Percentiles rank a stretch among this genome's conserved stretches.
Evolutionary conservation across 371 early-diverging fungal species (phyloP).

Genomic region (Mucor indicus): DNA sequence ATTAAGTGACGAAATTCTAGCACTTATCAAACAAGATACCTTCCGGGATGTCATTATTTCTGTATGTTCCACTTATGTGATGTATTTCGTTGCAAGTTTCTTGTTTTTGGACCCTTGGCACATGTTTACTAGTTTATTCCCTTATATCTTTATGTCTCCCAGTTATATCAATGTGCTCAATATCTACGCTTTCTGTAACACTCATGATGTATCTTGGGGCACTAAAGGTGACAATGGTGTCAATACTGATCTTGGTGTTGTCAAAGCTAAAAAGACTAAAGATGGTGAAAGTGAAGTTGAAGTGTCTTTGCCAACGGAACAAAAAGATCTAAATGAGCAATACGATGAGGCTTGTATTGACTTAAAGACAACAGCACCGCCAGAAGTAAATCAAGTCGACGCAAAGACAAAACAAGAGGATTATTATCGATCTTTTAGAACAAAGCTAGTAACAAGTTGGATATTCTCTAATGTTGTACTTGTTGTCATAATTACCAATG

Average conservation of each 20-base stretch:
- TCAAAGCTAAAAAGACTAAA: constrained; percentile 53
- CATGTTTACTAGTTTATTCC: constrained; percentile 59
- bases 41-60: constrained; percentile 53
- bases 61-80: constrained; percentile 50
- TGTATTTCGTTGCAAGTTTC: constrained; percentile 52
- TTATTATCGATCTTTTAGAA: constrained; percentile 84
- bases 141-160: constrained; percentile 62
- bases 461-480: constrained; percentile 78
- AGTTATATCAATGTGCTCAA: constrained; percentile 63
- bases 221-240: constrained; percentile 83
- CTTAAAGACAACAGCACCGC: constrained; percentile 38
- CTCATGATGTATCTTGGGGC: constrained; percentile 85
- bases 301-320: constrained; percentile 72
- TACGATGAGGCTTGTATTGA: constrained; percentile 71
- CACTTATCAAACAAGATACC: constrained; percentile 24
- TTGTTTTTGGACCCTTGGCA: constrained; percentile 60
- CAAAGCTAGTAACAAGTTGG: constrained; percentile 73
- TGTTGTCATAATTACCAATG: constrained; percentile 53
- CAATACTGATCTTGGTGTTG: constrained; percentile 61
- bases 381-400: constrained; percentile 61
- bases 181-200: constrained; percentile 71
- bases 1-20: constrained; percentile 5
- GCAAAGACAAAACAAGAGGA: constrained; percentile 83
- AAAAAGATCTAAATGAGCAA: constrained; percentile 70
- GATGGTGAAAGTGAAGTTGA: constrained; percentile 47